Percentiles rank a stretch among this genome's conserved stretches.
phyloP scores from a whole-genome alignment of 805 yeast species.

The Starmerella asiatica region DNA sequence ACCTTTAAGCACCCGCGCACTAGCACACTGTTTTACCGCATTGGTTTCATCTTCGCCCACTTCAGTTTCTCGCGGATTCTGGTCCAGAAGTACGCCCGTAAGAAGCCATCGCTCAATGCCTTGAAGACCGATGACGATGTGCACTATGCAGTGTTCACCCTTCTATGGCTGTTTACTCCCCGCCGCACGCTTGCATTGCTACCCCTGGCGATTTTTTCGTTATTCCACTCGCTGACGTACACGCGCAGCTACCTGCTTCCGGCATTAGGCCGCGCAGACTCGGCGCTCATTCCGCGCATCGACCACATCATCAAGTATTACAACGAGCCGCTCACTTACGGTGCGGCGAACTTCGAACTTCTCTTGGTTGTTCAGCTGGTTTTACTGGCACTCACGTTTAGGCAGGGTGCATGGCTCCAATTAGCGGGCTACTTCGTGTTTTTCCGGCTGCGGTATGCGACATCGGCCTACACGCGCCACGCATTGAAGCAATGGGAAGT shows the following conservation, averaged over 20 bases:
- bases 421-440: constrained; percentile 42
- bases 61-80: constrained; percentile 66
- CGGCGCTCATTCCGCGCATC: constrained; percentile 26
- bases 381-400: constrained; percentile 41
- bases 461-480: constrained; percentile 56
- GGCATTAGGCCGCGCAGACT: constrained; percentile 31
- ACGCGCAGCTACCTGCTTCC: constrained; percentile 55
- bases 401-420: constrained; percentile 45
- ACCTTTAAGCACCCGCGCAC: constrained; percentile 22
- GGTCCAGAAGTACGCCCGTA: constrained; percentile 38
- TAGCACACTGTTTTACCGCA: constrained; percentile 40
- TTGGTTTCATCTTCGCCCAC: constrained; percentile 49
- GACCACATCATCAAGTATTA: constrained; percentile 37
- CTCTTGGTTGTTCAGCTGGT: constrained; percentile 28
- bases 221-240: constrained; percentile 72
- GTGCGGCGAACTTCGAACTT: constrained; percentile 50
- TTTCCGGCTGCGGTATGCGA: constrained; percentile 65
- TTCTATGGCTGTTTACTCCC: constrained; percentile 46
- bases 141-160: constrained; percentile 52
- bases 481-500: constrained; percentile 59
- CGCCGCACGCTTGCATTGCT: constrained; percentile 47
- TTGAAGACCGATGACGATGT: constrained; percentile 45
- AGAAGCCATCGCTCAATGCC: constrained; percentile 19
- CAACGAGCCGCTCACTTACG: constrained; percentile 45
- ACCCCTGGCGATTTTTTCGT: constrained; percentile 65